Evolutionary conservation across 352 stramenopile species (phyloP).

Genomic region (Phytophthora kernoviae): DNA sequence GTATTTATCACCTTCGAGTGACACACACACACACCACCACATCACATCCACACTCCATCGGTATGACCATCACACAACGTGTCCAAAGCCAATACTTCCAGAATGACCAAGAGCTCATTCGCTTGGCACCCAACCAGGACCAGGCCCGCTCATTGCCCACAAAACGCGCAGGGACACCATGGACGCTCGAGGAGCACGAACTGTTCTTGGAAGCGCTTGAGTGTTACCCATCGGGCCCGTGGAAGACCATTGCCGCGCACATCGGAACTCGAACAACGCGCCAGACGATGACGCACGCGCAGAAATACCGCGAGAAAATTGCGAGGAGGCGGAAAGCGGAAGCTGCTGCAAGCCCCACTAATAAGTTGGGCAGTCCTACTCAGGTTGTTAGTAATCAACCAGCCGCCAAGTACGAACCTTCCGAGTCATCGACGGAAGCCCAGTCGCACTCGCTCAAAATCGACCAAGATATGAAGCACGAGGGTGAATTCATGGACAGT

Average conservation of each 20-base stretch:
- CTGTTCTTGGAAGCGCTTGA: constrained; percentile 43
- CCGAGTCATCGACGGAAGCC: constrained; percentile 2
- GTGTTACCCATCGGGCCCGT: constrained; percentile 40
- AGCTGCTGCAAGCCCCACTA: constrained; percentile 24
- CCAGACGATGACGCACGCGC: constrained; percentile 57
- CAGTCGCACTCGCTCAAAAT: constrained; percentile 6
- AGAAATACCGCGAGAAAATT: constrained; percentile 60
- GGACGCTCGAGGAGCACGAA: constrained; percentile 43
- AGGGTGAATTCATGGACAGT: constrained; percentile 30
- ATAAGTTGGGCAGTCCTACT: constrained; percentile 19
- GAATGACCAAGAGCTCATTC: constrained; percentile 43
- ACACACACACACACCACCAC: constrained; percentile 15
- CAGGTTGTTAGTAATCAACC: constrained; percentile 18
- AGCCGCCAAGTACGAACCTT: constrained; percentile 8
- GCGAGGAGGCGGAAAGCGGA: constrained; percentile 41
- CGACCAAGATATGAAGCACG: constrained; percentile 15
- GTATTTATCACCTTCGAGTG: constrained; percentile 32
- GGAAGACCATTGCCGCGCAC: constrained; percentile 49
- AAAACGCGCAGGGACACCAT: constrained; percentile 35
- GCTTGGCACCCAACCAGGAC: constrained; percentile 37
- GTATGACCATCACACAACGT: constrained; percentile 41
- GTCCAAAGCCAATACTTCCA: constrained; percentile 48
- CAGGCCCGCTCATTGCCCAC: constrained; percentile 35
- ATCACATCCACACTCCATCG: constrained; percentile 7
- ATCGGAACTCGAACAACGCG: constrained; percentile 62